These are phyloP conservation scores for Blastomyces emzantsi DNA, from an alignment of 2,329 filamentous ascomycete species.

Conservation along the genomic window DNA sequence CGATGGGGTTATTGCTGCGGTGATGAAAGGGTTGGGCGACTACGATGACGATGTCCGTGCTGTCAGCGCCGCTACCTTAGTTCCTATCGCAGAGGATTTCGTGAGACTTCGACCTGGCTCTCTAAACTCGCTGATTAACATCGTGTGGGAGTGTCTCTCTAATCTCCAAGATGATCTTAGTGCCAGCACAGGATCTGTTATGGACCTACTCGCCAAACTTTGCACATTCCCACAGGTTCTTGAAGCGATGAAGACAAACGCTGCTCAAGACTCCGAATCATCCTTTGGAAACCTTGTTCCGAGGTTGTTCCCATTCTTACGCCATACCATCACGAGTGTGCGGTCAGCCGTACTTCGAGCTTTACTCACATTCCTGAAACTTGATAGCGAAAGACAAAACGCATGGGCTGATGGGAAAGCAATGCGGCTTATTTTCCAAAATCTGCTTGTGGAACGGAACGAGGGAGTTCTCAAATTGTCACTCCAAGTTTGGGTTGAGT, in stretches of 20 bases:
- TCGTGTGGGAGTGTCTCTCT: conserved; percentile 95
- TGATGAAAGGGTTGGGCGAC: conserved; percentile 90
- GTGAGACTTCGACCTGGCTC: conserved; percentile 72
- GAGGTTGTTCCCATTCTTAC: conserved; percentile 86
- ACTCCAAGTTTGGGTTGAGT: conserved; percentile 73
- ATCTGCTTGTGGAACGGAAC: conserved; percentile 86
- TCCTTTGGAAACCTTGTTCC: conserved; percentile 91
- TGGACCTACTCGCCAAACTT: conserved; percentile 93
- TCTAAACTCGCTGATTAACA: conserved; percentile 74
- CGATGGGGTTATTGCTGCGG: conserved; percentile 82
- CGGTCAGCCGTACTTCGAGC: conserved; percentile 88
- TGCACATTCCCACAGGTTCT: conserved; percentile 91
- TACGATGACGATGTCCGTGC: conserved; percentile 92
- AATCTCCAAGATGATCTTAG: conserved; percentile 96
- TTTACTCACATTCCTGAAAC: conserved; percentile 81
- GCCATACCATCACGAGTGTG: conserved; percentile 94
- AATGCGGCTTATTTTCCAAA: conserved; percentile 84
- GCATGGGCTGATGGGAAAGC: conserved; percentile 91
- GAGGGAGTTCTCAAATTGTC: conserved; percentile 73
- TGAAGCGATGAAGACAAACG: conserved; percentile 86
- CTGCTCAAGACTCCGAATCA: conserved; percentile 69
- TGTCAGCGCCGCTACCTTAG: conserved; percentile 92
- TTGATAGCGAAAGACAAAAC: conserved; percentile 68
- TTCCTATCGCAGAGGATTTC: conserved; percentile 92
- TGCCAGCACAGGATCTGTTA: conserved; percentile 94